Conservation (phyloP, 2,329 filamentous ascomycete species). For the Beauveria medogensis region DNA sequence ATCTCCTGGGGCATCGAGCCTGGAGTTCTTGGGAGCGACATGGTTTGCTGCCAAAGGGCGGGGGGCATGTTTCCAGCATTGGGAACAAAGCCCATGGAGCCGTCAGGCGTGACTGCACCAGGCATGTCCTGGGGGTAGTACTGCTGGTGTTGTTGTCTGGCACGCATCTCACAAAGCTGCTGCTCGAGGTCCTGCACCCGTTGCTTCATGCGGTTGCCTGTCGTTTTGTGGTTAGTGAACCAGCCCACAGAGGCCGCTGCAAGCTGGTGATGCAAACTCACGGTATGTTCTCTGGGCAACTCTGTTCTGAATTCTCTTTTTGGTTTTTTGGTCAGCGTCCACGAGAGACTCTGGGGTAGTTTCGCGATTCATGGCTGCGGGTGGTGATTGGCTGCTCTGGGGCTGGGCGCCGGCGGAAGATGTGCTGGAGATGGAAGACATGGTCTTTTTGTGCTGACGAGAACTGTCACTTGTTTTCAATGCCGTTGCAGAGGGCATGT, state of each 20-base stretch:
- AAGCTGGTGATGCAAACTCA: constrained; percentile 13
- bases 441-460: constrained; percentile 6
- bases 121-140: constrained; percentile 5
- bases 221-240: not conserved
- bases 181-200: constrained; percentile 12
- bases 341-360: not conserved
- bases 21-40: constrained; percentile 1
- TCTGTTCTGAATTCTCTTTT: constrained; percentile 25
- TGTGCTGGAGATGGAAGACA: constrained; percentile 8
- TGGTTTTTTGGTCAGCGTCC: constrained; percentile 19
- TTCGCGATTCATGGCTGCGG: constrained; percentile 5
- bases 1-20: constrained; percentile 9
- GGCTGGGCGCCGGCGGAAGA: constrained; percentile 3
- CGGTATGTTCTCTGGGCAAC: constrained; percentile 25
- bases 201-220: constrained; percentile 11
- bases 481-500: constrained; percentile 4
- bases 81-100: constrained; percentile 6
- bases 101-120: not conserved
- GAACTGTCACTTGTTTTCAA: not conserved
- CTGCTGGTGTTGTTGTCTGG: constrained; percentile 11
- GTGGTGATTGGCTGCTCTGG: constrained; percentile 5
- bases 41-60: constrained; percentile 5
- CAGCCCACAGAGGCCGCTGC: not conserved
- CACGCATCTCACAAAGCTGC: constrained; percentile 12
- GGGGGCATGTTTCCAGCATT: constrained; percentile 3